Evolutionary conservation across 2,329 filamentous ascomycete species (phyloP).

Genomic region (Aspergillus ruber): DNA sequence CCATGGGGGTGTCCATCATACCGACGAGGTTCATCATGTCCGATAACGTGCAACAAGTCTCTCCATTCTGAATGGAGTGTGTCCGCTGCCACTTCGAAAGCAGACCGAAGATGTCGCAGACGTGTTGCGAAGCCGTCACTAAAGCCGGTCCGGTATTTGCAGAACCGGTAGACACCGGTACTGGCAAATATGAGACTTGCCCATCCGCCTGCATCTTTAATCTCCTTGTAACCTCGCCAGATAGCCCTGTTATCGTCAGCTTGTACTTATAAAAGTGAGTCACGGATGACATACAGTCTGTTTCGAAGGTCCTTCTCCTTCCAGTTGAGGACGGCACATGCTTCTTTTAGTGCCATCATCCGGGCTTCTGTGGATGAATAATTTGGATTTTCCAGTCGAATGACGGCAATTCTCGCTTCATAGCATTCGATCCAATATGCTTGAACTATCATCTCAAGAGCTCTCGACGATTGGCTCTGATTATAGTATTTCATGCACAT

Average conservation of each 20-base stretch:
- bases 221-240: constrained; percentile 55
- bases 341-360: constrained; percentile 48
- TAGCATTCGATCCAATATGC: constrained; percentile 53
- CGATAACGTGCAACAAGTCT: constrained; percentile 30
- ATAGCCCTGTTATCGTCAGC: constrained; percentile 30
- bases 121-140: constrained; percentile 45
- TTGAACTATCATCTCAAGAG: constrained; percentile 54
- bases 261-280: background rate
- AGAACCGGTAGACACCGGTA: constrained; percentile 54
- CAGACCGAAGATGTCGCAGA: constrained; percentile 39
- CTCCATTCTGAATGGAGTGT: constrained; percentile 51
- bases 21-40: constrained; percentile 8
- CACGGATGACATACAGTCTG: constrained; percentile 13
- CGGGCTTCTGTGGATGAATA: constrained; percentile 44
- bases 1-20: constrained; percentile 21
- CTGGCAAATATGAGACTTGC: constrained; percentile 51
- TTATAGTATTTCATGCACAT: constrained; percentile 24
- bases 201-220: constrained; percentile 53
- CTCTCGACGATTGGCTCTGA: constrained; percentile 49
- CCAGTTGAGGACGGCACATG: constrained; percentile 50
- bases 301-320: constrained; percentile 54
- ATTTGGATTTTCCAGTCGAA: constrained; percentile 33
- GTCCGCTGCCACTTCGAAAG: constrained; percentile 50
- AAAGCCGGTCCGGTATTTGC: constrained; percentile 54
- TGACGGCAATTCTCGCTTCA: constrained; percentile 43